A percentile compares a stretch with the other conserved stretches of the same genome.
These are phyloP conservation scores for Plectosphaerella sp. DNA, from an alignment of 2,329 filamentous ascomycete genomes.

Conservation along the genomic window DNA sequence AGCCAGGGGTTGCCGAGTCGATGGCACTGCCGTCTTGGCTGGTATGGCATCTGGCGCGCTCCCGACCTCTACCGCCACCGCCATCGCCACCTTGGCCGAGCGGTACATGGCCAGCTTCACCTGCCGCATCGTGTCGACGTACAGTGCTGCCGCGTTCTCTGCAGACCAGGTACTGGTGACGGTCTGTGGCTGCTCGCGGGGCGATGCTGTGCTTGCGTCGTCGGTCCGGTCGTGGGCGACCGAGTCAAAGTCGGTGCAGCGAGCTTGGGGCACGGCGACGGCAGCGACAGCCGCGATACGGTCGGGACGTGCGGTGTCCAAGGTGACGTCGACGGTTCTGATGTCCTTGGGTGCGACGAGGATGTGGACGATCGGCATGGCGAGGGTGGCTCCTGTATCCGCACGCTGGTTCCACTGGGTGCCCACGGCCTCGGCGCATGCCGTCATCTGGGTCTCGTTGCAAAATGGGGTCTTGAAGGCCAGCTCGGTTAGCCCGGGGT, in stretches of 20 bases:
- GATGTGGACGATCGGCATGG: not conserved
- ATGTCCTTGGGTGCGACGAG: not conserved
- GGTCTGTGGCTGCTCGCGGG: not conserved
- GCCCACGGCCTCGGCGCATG: slow-evolving; percentile 70
- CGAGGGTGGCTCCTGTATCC: not conserved
- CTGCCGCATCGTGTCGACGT: too few species aligned
- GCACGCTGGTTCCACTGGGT: slow-evolving; percentile 44
- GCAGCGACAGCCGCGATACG: too few species aligned
- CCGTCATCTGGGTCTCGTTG: slow-evolving; percentile 66
- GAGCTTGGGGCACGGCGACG: too few species aligned
- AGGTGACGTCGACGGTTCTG: not conserved
- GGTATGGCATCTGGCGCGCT: too few species aligned
- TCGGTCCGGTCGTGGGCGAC: too few species aligned
- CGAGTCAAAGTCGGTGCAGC: too few species aligned
- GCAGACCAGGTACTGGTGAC: too few species aligned
- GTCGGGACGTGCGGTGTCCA: too few species aligned
- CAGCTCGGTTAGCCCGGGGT: slow-evolving; percentile 9
- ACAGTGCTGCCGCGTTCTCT: too few species aligned
- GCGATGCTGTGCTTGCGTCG: not conserved
- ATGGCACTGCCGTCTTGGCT: not conserved
- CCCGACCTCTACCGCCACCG: too few species aligned
- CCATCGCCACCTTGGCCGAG: too few species aligned
- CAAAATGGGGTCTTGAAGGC: slow-evolving; percentile 57
- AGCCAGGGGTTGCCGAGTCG: not conserved
- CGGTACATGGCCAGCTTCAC: too few species aligned